Evolutionary conservation across 768 basidiomycete species (phyloP), one percentile per base, ranked within the genome.

Genomic region (Naganishia vaughanmartiniae): DNA sequence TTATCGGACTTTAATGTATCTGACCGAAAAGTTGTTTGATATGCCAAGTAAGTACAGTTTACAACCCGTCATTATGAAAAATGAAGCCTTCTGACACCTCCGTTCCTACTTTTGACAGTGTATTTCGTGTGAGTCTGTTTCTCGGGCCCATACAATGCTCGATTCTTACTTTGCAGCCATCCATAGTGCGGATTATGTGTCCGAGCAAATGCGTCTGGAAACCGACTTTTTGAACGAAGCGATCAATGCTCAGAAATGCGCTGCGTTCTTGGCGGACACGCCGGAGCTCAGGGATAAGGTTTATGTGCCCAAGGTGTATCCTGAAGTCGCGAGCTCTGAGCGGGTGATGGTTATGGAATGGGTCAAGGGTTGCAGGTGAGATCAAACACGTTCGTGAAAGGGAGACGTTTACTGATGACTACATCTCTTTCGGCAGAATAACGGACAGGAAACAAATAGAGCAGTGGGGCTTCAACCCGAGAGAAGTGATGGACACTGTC

Each of bases 221-320:
- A 86, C 93, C 0, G 89, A 93, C 76, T 94, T 95, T 73, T 77
- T 85, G 28, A 83, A 87, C 54, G 94, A 97, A 81, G 90, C 91
- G 0, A 78, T 84, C 57, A 95, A 94, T 74, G 89, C 92, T 0
- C 82, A 83, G 28, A 85, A 84, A 70, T 93, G 91, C 1, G 87
- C 89, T 7, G 81, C 83, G 30, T 87, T 88, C 73, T 83, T 95
- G 57, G 86, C 86, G 30, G 81, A 84, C 19, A 92, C 94, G 73
- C 89, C 91, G 0, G 84, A 84, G 34, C 85, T 95, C 6, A 80
- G 85, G 17, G 86, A 87, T 30, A 87, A 85, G 67, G 91, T 92
- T 6, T 86, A 91, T 78, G 89, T 94, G 69, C 93, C 93, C 7
- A 76, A 73, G 51, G 82, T 81, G 14, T 81, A 73, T 60, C 76